Evolutionary conservation across 2,329 filamentous ascomycete genomes (phyloP).

Genomic region (Xylariales sp.): DNA sequence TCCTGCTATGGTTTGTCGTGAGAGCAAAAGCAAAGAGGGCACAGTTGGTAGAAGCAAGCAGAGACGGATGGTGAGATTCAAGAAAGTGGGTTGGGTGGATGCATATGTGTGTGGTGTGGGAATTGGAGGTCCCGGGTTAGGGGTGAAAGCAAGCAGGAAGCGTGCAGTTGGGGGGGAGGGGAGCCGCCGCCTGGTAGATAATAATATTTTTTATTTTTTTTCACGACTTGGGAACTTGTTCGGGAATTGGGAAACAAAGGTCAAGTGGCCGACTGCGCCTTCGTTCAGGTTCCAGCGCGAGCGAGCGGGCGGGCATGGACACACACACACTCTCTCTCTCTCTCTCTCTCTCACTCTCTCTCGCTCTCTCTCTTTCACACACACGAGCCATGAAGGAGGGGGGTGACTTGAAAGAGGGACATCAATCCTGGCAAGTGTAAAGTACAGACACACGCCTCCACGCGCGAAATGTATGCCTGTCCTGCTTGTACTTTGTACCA

Average conservation of each 20-base stretch:
- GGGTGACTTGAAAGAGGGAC: constrained; percentile 5
- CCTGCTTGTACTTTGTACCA: too few species aligned
- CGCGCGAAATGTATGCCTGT: too few species aligned
- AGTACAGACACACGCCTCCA: too few species aligned
- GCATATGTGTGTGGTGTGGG: constrained; percentile 9
- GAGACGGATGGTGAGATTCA: constrained; percentile 7
- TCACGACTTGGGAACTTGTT: constrained; percentile 1
- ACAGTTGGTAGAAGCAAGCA: constrained; percentile 15
- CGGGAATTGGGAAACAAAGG: constrained; percentile 6
- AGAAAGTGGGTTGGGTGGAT: constrained; percentile 8
- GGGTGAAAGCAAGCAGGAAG: constrained; percentile 1
- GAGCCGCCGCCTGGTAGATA: constrained; percentile 1
- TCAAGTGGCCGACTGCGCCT: constrained; percentile 10
- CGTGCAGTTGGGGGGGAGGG: background rate
- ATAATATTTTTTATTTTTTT: constrained; percentile 10
- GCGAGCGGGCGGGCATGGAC: constrained; percentile 2
- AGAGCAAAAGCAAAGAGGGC: constrained; percentile 10
- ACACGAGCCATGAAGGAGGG: constrained; percentile 3
- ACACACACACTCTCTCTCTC: background rate
- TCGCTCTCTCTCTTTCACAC: background rate
- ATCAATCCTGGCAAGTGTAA: background rate
- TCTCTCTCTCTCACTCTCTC: background rate
- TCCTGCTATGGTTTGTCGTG: background rate
- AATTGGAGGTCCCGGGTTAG: constrained; percentile 5
- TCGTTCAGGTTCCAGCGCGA: constrained; percentile 3